These are phyloP conservation scores for Pelargonium fulgidum DNA, from an alignment of 441 rosid species.

Conservation along the genomic window DNA sequence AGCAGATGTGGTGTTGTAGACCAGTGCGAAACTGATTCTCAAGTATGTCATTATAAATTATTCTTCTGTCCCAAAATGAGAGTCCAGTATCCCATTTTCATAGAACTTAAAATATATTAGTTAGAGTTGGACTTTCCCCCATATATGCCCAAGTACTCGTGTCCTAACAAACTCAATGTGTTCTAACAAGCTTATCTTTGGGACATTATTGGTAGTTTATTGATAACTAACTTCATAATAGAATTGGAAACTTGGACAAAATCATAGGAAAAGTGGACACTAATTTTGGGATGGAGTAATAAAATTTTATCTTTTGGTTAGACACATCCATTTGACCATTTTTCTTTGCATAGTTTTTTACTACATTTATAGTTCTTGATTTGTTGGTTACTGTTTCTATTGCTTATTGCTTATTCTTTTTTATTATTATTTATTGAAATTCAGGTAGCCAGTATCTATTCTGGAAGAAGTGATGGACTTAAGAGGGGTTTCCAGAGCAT, in stretches of 20 bases:
- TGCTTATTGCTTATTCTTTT: not conserved
- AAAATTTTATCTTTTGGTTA: not conserved
- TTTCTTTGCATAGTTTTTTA: not conserved
- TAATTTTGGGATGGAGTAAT: not conserved
- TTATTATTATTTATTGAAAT: not conserved
- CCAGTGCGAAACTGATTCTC: slow-evolving; percentile 35
- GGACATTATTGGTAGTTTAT: too few species aligned
- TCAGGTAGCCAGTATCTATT: slow-evolving; percentile 37
- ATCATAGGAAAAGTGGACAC: too few species aligned
- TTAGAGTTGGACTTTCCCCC: not conserved
- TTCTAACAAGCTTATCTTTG: too few species aligned
- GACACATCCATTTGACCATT: not conserved
- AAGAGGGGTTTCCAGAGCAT: slow-evolving; percentile 61
- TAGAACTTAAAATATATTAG: not conserved
- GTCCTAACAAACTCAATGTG: too few species aligned
- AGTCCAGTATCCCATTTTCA: slow-evolving; percentile 12
- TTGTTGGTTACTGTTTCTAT: slow-evolving; percentile 9
- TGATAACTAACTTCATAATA: too few species aligned
- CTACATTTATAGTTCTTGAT: slow-evolving; percentile 9
- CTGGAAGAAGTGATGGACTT: slow-evolving; percentile 41
- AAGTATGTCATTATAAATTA: slow-evolving; percentile 29
- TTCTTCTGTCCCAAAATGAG: not conserved
- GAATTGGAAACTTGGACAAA: too few species aligned
- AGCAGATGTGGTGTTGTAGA: slow-evolving; percentile 43
- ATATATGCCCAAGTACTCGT: too few species aligned